A percentile compares a stretch with the other conserved stretches of the same genome.
Conservation (phyloP, 2,329 filamentous ascomycete genomes). For the Gnomoniopsis smithogilvyi region DNA sequence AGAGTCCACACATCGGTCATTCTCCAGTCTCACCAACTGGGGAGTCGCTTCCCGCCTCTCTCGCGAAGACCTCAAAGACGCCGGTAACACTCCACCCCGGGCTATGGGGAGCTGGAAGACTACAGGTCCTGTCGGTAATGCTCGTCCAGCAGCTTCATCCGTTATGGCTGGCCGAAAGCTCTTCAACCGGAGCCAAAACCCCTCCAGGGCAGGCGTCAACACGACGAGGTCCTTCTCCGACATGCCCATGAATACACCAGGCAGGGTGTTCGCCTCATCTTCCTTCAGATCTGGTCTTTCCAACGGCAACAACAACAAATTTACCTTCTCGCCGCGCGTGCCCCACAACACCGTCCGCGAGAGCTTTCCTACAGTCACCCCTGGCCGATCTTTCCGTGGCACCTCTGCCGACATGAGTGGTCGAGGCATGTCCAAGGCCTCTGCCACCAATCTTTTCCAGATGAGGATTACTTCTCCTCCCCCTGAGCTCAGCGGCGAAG, state of each 20-base stretch:
- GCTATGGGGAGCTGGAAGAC: conserved; percentile 23
- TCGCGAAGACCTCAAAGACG: neutral
- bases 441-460: conserved; percentile 50
- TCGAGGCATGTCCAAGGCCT: conserved; percentile 46
- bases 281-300: conserved; percentile 18
- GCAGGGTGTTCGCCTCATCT: conserved; percentile 31
- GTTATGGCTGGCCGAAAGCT: conserved; percentile 32
- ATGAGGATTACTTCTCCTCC: conserved; percentile 59
- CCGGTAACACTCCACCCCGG: conserved; percentile 11
- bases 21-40: neutral
- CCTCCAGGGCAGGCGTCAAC: conserved; percentile 25
- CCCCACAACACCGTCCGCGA: conserved; percentile 43
- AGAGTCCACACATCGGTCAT: conserved; percentile 10
- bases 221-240: conserved; percentile 17
- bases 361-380: conserved; percentile 44
- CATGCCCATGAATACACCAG: conserved; percentile 25
- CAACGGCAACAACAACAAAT: conserved; percentile 23
- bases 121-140: conserved; percentile 26
- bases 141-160: conserved; percentile 29
- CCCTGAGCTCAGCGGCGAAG: conserved; percentile 53
- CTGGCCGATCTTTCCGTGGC: conserved; percentile 40
- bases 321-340: conserved; percentile 43
- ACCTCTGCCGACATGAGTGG: conserved; percentile 44
- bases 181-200: conserved; percentile 30
- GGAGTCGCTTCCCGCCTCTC: neutral